Conservation (phyloP, 1,284 basidiomycete species). For the Sporisorium exsertum region DNA sequence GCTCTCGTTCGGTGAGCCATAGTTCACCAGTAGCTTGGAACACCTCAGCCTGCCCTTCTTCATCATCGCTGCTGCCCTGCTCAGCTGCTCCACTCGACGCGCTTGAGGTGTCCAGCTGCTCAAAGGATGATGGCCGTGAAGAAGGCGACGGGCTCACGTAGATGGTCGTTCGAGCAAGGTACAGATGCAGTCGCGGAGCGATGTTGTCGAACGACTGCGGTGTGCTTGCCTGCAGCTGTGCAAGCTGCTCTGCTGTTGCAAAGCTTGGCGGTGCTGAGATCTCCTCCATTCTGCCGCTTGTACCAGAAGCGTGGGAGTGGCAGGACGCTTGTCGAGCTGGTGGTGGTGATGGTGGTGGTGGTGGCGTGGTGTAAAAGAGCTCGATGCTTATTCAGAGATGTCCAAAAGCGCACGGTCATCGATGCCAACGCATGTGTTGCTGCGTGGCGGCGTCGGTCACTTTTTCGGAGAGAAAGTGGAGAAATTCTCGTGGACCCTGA, state of each 20-base stretch:
- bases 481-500: slow-evolving; percentile 12
- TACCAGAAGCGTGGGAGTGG: too few species aligned
- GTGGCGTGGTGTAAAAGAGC: not conserved
- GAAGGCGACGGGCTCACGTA: slow-evolving; percentile 43
- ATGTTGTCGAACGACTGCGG: slow-evolving; percentile 45
- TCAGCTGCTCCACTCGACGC: not conserved
- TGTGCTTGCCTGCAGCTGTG: slow-evolving; percentile 40
- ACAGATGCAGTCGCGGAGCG: slow-evolving; percentile 33
- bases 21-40: slow-evolving; percentile 34
- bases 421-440: not conserved
- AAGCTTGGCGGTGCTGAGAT: slow-evolving; percentile 33
- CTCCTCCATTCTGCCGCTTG: slow-evolving; percentile 19
- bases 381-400: not conserved
- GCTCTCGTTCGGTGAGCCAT: slow-evolving; percentile 54
- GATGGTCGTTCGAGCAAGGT: slow-evolving; percentile 31
- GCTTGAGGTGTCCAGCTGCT: not conserved
- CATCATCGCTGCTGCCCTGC: not conserved
- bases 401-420: slow-evolving; percentile 10
- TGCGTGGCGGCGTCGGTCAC: slow-evolving; percentile 2
- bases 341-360: slow-evolving; percentile 1
- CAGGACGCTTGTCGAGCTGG: too few species aligned
- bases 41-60: slow-evolving; percentile 23
- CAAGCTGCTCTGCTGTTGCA: slow-evolving; percentile 23
- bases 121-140: slow-evolving; percentile 36
- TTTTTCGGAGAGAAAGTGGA: slow-evolving; percentile 7